These are phyloP conservation scores for Curvularia eragrostidis DNA, from an alignment of 2,329 filamentous ascomycete species.

Conservation along the genomic window DNA sequence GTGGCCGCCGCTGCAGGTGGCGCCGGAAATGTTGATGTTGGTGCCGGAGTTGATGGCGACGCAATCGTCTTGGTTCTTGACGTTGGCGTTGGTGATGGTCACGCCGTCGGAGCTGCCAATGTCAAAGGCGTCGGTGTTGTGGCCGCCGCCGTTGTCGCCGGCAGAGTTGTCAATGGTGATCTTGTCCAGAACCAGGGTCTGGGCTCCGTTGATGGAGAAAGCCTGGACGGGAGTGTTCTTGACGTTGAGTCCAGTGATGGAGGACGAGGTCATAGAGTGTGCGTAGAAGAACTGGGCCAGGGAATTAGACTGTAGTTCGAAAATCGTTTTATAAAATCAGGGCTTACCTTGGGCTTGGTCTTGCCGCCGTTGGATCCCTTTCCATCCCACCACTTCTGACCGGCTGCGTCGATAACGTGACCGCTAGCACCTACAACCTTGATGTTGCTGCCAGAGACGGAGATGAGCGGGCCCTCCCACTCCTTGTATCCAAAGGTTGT, in stretches of 20 bases:
- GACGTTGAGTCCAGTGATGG: slow-evolving; percentile 59
- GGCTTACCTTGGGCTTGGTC: slow-evolving; percentile 44
- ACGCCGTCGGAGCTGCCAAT: slow-evolving; percentile 58
- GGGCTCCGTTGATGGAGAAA: slow-evolving; percentile 57
- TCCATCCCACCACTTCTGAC: slow-evolving; percentile 59
- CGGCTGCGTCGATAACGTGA: slow-evolving; percentile 64
- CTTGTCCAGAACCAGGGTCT: slow-evolving; percentile 55
- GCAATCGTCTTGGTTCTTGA: slow-evolving; percentile 68
- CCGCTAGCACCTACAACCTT: slow-evolving; percentile 65
- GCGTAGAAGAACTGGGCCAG: slow-evolving; percentile 65
- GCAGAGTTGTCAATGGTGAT: slow-evolving; percentile 66
- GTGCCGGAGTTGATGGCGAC: slow-evolving; percentile 65
- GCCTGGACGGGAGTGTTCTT: slow-evolving; percentile 63
- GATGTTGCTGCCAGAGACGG: slow-evolving; percentile 64
- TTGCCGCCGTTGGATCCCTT: slow-evolving; percentile 58
- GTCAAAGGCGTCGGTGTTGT: slow-evolving; percentile 66
- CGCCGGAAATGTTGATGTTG: slow-evolving; percentile 47
- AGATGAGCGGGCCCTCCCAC: slow-evolving; percentile 70
- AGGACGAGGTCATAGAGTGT: slow-evolving; percentile 59
- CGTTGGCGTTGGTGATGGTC: slow-evolving; percentile 58
- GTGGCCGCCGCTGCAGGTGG: slow-evolving; percentile 61
- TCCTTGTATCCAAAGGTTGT: slow-evolving; percentile 72
- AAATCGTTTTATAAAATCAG: background rate
- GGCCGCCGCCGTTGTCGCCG: slow-evolving; percentile 54
- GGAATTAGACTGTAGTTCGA: background rate